Evolutionary conservation across 495 filamentous ascomycete genomes (phyloP).

Genomic region (Rusavskia elegans): DNA sequence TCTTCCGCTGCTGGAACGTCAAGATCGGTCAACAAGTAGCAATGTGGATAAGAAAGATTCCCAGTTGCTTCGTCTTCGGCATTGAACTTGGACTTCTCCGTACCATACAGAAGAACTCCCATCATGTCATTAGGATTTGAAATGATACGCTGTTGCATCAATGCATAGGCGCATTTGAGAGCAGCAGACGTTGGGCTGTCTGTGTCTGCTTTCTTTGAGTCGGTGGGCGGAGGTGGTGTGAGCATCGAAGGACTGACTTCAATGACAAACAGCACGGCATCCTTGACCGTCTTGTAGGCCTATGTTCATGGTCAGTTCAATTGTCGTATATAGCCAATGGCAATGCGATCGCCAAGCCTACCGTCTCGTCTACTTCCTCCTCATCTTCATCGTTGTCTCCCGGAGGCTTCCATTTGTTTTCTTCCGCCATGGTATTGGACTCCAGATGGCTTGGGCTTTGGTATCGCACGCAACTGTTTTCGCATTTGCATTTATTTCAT

Average conservation of each 20-base stretch:
- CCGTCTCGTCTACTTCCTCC: constrained; percentile 56
- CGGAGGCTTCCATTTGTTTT: constrained; percentile 19
- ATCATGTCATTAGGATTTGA: constrained; percentile 96
- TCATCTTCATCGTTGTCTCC: constrained; percentile 44
- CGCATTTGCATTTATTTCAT: too few relatives aligned
- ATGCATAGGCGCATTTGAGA: constrained; percentile 80
- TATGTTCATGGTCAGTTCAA: constrained; percentile 15
- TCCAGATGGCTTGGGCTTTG: too few relatives aligned
- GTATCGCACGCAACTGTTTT: too few relatives aligned
- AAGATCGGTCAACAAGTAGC: constrained; percentile 81
- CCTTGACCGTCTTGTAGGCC: constrained; percentile 85
- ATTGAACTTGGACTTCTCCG: constrained; percentile 68
- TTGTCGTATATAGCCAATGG: not conserved
- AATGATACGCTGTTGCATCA: constrained; percentile 98
- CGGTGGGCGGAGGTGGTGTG: constrained; percentile 39
- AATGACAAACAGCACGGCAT: constrained; percentile 93
- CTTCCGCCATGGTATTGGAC: constrained; percentile 25
- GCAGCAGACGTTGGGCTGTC: constrained; percentile 66
- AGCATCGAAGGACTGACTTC: constrained; percentile 91
- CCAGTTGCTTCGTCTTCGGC: constrained; percentile 43
- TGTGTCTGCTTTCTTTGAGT: constrained; percentile 54
- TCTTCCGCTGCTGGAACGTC: constrained; percentile 76
- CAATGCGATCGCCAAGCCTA: constrained; percentile 20
- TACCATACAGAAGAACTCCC: constrained; percentile 88
- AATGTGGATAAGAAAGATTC: constrained; percentile 65